phyloP scores from a whole-genome alignment of 495 filamentous ascomycete genomes.

The Chaetomium fimeti region DNA sequence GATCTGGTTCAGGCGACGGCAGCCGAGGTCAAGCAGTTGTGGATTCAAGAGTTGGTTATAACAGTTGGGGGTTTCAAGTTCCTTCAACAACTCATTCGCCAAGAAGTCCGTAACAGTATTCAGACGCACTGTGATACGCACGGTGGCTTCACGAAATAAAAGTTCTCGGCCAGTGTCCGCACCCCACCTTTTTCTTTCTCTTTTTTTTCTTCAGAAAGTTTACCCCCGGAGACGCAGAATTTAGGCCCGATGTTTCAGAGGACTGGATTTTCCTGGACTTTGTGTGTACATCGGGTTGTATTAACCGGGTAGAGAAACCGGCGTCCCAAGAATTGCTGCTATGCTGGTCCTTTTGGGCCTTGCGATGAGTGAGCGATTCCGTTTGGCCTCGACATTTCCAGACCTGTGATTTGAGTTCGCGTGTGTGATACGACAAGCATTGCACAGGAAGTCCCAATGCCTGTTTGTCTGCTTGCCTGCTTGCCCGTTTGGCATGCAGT shows the following conservation, averaged over 20 bases:
- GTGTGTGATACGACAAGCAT: not conserved
- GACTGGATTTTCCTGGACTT: slow-evolving; percentile 16
- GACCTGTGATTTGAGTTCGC: not conserved
- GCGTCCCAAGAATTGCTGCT: slow-evolving; percentile 54
- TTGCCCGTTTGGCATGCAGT: no score
- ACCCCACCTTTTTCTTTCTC: slow-evolving; percentile 1
- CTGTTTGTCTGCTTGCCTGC: not conserved
- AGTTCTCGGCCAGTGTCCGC: no score
- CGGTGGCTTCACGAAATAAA: no score
- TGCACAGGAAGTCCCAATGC: not conserved
- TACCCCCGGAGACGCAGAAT: slow-evolving; percentile 45
- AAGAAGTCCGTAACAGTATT: no score
- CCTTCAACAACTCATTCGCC: no score
- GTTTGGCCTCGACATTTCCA: slow-evolving; percentile 51
- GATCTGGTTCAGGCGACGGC: no score
- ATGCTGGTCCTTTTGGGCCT: slow-evolving; percentile 23
- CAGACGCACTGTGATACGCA: no score
- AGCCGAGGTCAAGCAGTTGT: no score
- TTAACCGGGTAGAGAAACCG: slow-evolving; percentile 48
- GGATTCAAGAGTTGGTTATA: no score
- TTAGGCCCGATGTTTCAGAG: slow-evolving; percentile 41
- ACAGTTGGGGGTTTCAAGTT: no score
- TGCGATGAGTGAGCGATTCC: slow-evolving; percentile 48
- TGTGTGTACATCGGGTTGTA: slow-evolving; percentile 48
- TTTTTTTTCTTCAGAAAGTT: slow-evolving; percentile 48